These are phyloP conservation scores for Termitomyces sp. DNA, from an alignment of 768 basidiomycete genomes.

Conservation along the genomic window DNA sequence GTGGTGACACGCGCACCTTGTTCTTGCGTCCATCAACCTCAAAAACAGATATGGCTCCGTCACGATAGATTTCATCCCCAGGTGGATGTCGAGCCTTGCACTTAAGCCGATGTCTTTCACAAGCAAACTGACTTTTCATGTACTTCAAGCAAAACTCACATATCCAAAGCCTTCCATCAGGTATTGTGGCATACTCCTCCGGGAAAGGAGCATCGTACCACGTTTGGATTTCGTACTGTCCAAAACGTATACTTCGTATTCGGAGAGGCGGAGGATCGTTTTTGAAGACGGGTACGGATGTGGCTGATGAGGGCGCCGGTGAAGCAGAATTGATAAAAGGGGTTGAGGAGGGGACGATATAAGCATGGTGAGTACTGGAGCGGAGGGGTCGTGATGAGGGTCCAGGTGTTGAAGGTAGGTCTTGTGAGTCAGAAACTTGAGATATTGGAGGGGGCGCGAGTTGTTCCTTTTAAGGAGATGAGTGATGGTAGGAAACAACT, in stretches of 20 bases:
- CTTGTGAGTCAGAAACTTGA: constrained; percentile 18
- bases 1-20: constrained; percentile 51
- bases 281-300: constrained; percentile 31
- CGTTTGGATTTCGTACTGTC: constrained; percentile 89
- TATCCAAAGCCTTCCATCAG: constrained; percentile 91
- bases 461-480: constrained; percentile 37
- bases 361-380: constrained; percentile 44
- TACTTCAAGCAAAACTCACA: constrained; percentile 99
- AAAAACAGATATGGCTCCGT: constrained; percentile 84
- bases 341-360: constrained; percentile 30
- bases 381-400: constrained; percentile 63
- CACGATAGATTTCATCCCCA: constrained; percentile 97
- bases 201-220: constrained; percentile 99
- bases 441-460: constrained; percentile 33
- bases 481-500: constrained; percentile 8
- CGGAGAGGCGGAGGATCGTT: constrained; percentile 44
- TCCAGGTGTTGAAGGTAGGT: constrained; percentile 34
- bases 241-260: constrained; percentile 88
- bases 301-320: constrained; percentile 29
- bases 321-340: constrained; percentile 38
- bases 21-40: constrained; percentile 98
- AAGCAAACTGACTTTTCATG: constrained; percentile 91
- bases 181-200: constrained; percentile 91
- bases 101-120: constrained; percentile 87
- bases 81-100: constrained; percentile 95